Base-by-base conservation (phyloP, 2,329 filamentous ascomycete species). In the Paecilomyces sp. region DNA sequence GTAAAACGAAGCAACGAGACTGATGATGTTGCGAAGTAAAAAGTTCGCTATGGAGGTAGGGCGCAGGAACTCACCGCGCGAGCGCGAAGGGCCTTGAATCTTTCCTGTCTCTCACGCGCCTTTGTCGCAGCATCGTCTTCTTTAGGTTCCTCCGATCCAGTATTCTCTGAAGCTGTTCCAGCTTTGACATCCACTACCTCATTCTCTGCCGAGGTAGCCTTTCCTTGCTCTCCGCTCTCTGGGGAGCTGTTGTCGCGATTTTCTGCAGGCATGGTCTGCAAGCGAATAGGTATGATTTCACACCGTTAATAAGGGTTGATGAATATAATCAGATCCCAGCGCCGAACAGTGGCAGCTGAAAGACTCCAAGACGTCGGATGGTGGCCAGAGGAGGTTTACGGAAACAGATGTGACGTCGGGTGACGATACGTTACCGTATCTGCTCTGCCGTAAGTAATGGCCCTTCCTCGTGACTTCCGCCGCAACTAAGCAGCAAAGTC, bases 41-140 rank as follows among this genome's bases (percentile, higher is more conserved):
- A n/a, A 53, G 22, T 25, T 25, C 12, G 25, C 51, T 15, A n/a
- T 22, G 24, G 9, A 7, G 11, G 11, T 22, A 25, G 36, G 52
- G 51, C 15, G 3, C 24, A 24, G 52, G 33, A n/a, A 71, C 77
- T 69, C 71, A 80, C 79, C 56, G 89, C 88, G 68, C 91, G 88
- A 28, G 89, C 89, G 76, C 95, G 87, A 15, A 97, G 85, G 3
- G 90, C 89, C 72, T 92, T 92, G 81, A 97, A 97, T 64, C 90
- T 87, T 56, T 90, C 90, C 75, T 87, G 80, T 59, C 91, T 86
- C 58, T 92, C 88, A 66, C 85, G 68, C 22, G 72, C 71, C 59
- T 69, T 75, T 5, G 68, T 64, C 22, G 69, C 64, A 56, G 67
- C 66, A 41, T 68, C 67, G 58, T 68, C 64, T 18, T 65, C 68